Conservation (phyloP, 202 grass and related monocot species). For the Dendrocalamus latiflorus region DNA sequence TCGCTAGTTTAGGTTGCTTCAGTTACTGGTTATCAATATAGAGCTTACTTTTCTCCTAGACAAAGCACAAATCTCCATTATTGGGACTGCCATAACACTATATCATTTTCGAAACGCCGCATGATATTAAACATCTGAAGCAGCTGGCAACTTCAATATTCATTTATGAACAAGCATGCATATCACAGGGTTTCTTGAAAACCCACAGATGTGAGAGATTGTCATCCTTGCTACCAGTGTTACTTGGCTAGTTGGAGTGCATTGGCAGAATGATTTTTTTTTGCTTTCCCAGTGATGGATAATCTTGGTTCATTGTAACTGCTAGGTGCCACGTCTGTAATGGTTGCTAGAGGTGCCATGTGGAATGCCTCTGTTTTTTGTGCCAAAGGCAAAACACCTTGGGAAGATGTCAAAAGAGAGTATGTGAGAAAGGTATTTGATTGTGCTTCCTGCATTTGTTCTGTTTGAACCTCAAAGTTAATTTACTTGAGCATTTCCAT, state of each 20-base stretch:
- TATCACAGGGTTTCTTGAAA: slow-evolving; percentile 10
- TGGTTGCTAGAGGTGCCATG: slow-evolving; percentile 94
- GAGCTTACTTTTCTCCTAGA: background rate
- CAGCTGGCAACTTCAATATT: background rate
- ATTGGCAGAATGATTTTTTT: background rate
- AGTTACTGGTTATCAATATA: background rate
- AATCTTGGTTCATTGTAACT: slow-evolving; percentile 22
- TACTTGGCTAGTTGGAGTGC: background rate
- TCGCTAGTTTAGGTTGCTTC: background rate
- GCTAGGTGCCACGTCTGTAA: slow-evolving; percentile 79
- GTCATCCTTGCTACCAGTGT: background rate
- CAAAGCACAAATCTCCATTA: slow-evolving; percentile 1
- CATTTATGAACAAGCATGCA: background rate
- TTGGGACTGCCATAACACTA: background rate
- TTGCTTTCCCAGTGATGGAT: background rate
- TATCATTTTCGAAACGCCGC: background rate
- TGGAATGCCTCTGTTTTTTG: slow-evolving; percentile 94
- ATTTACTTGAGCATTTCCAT: background rate
- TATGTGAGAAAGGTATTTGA: slow-evolving; percentile 87
- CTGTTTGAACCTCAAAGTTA: background rate
- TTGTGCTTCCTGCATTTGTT: background rate
- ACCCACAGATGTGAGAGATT: background rate
- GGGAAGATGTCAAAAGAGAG: slow-evolving; percentile 84
- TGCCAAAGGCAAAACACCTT: slow-evolving; percentile 64
- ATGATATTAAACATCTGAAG: background rate